phyloP scores from a whole-genome alignment of 2,329 filamentous ascomycete species.

The Cercospora berteroae region DNA sequence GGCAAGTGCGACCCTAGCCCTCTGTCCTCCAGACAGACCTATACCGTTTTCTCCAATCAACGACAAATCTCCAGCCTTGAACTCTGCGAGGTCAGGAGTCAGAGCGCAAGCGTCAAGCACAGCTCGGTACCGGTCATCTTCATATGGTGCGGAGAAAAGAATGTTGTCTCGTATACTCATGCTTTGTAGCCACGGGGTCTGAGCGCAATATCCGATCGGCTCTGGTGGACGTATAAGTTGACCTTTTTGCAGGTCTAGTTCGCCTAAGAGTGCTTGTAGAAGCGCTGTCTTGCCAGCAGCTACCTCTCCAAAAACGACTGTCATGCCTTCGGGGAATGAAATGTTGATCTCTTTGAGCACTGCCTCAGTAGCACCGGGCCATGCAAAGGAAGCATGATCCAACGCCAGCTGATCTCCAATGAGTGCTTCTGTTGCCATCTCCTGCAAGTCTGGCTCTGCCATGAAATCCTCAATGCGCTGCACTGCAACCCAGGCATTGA shows the following conservation, averaged over 20 bases:
- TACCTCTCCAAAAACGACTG: slow-evolving; percentile 62
- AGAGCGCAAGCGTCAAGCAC: slow-evolving; percentile 66
- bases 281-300: slow-evolving; percentile 63
- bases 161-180: slow-evolving; percentile 70
- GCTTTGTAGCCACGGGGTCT: slow-evolving; percentile 66
- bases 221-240: slow-evolving; percentile 54
- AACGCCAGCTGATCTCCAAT: slow-evolving; percentile 48
- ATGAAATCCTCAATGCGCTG: slow-evolving; percentile 82
- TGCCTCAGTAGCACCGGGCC: slow-evolving; percentile 65
- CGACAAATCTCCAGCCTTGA: slow-evolving; percentile 63
- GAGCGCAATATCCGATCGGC: slow-evolving; percentile 62
- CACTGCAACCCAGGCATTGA: slow-evolving; percentile 82
- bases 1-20: slow-evolving; percentile 50
- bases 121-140: slow-evolving; percentile 65
- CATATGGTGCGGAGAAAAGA: slow-evolving; percentile 63
- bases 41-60: slow-evolving; percentile 49
- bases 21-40: slow-evolving; percentile 50
- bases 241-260: slow-evolving; percentile 55
- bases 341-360: slow-evolving; percentile 57
- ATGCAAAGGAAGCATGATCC: slow-evolving; percentile 68
- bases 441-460: slow-evolving; percentile 71
- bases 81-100: slow-evolving; percentile 59
- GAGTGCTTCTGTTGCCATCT: slow-evolving; percentile 39
- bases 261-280: slow-evolving; percentile 58
- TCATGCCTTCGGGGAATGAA: slow-evolving; percentile 56